Conservation (phyloP, 1,284 basidiomycete genomes). For the Waitea zeae region DNA sequence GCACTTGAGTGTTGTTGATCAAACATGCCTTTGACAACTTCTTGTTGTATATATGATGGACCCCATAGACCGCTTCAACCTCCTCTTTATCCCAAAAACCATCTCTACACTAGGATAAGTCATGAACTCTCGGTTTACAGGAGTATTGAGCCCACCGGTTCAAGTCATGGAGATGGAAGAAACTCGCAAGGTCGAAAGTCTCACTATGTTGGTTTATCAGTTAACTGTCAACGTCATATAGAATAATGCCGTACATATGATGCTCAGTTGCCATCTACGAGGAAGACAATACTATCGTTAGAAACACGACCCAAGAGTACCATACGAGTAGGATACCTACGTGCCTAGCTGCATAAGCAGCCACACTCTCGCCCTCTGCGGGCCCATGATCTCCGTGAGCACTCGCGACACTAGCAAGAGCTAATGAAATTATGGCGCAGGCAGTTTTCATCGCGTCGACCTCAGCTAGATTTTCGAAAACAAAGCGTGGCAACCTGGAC, state of each 20-base stretch:
- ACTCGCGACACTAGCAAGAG: constrained; percentile 8
- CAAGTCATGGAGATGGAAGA: constrained; percentile 86
- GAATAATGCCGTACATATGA: constrained; percentile 42
- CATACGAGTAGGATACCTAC: too few species aligned
- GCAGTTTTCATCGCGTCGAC: constrained; percentile 8
- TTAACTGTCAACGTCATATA: constrained; percentile 4
- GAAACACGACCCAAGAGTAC: constrained; percentile 12
- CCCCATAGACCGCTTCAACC: constrained; percentile 85
- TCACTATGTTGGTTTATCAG: constrained; percentile 27
- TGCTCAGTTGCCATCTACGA: constrained; percentile 69
- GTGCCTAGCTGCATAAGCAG: constrained; percentile 46
- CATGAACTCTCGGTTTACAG: too few species aligned
- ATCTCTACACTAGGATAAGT: constrained; percentile 23
- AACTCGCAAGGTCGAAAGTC: constrained; percentile 60
- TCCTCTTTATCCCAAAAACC: constrained; percentile 65
- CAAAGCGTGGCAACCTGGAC: too few species aligned
- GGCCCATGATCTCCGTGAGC: constrained; percentile 26
- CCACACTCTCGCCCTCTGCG: constrained; percentile 23
- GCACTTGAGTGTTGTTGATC: neutral
- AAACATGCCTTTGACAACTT: constrained; percentile 64
- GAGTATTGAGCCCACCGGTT: constrained; percentile 36
- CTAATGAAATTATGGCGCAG: constrained; percentile 1
- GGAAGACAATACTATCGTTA: constrained; percentile 1
- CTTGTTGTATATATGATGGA: constrained; percentile 88
- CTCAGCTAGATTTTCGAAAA: too few species aligned